Base-by-base conservation (phyloP, 805 yeast species). In the Schwanniomyces occidentalis region DNA sequence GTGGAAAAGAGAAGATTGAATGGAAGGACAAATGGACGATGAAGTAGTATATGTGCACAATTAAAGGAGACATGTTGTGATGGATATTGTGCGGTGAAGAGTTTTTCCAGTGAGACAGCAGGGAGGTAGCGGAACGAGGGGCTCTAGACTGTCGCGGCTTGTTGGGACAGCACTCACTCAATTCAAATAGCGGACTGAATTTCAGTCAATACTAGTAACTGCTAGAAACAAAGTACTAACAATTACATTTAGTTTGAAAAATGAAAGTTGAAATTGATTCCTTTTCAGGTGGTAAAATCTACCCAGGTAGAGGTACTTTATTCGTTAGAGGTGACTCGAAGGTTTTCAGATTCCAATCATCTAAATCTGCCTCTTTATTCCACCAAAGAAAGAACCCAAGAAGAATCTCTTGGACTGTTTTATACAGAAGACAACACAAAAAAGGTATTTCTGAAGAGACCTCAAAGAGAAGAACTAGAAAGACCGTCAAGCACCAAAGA, bases 301-400 rank as follows among this genome's bases (percentile, higher is more conserved):
- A 91, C 95, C 99, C 99, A 80, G 99, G 99, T 78, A 88, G 97
- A 82, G 98, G 99, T 77, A 88, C 95, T 71, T 83, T 93, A 73
- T 93, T 87, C 70, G 89, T 93, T 75, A 89, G 99, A 78, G 98
- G 98, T 65, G 99, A 93, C 88, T 90, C 98, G 69, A 93, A 93
- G 83, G 75, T 90, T 66, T 93, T 93, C 95, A 90, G 99, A 83
- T 93, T 93, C 93, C 95, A 85, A 74, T 82, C 86, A 73, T 85
- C 97, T 59, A 93, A 93, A 78, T 81, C 95, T 68, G 91, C 95
- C 63, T 89, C 98, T 69, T 84, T 93, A 66, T 93, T 93, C 93
- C 82, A 83, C 69, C 99, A 93, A 82, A 89, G 97, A 85, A 93
- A 93, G 95, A 93, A 93, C 90, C 99, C 99, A 78, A 90, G 99